A percentile compares a stretch with the other conserved stretches of the same genome.
phyloP scores from a whole-genome alignment of 2,329 filamentous ascomycete species.

The Lachnellula arida region DNA sequence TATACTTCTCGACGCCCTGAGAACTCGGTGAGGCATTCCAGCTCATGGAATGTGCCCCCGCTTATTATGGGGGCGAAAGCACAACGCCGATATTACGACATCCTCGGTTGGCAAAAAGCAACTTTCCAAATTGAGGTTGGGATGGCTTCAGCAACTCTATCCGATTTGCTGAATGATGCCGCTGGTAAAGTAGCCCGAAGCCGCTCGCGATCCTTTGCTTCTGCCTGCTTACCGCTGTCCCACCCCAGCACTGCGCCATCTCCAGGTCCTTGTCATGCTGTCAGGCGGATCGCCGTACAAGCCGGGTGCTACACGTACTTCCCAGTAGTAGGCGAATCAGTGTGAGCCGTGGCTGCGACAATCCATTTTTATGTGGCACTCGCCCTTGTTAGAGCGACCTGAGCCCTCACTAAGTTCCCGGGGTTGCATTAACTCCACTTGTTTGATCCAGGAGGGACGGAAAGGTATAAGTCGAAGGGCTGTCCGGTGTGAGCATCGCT shows the following conservation, averaged over 20 bases:
- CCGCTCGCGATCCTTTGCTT: slow-evolving; percentile 12
- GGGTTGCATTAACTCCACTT: slow-evolving; percentile 20
- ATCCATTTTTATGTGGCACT: slow-evolving; percentile 5
- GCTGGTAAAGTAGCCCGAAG: not conserved
- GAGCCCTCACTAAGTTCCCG: slow-evolving; percentile 11
- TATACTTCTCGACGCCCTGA: not conserved
- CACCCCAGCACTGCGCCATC: slow-evolving; percentile 16
- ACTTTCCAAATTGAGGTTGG: not conserved
- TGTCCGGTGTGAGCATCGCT: slow-evolving; percentile 1
- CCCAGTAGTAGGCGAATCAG: slow-evolving; percentile 11
- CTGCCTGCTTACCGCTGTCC: slow-evolving; percentile 13
- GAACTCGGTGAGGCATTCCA: not conserved
- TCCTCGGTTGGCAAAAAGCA: slow-evolving; percentile 2
- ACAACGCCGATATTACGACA: not conserved
- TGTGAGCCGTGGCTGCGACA: slow-evolving; percentile 4
- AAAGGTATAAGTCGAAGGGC: slow-evolving; percentile 14
- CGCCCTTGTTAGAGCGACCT: slow-evolving; percentile 12
- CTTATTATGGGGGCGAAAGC: not conserved
- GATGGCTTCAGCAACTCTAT: not conserved
- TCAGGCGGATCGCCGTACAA: slow-evolving; percentile 20
- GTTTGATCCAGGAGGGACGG: slow-evolving; percentile 6
- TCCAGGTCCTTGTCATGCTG: slow-evolving; percentile 9
- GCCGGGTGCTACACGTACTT: not conserved
- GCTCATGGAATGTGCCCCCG: not conserved
- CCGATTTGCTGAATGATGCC: not conserved